phyloP scores from a whole-genome alignment of 2,329 filamentous ascomycete species.

The Fusarium setosum region DNA sequence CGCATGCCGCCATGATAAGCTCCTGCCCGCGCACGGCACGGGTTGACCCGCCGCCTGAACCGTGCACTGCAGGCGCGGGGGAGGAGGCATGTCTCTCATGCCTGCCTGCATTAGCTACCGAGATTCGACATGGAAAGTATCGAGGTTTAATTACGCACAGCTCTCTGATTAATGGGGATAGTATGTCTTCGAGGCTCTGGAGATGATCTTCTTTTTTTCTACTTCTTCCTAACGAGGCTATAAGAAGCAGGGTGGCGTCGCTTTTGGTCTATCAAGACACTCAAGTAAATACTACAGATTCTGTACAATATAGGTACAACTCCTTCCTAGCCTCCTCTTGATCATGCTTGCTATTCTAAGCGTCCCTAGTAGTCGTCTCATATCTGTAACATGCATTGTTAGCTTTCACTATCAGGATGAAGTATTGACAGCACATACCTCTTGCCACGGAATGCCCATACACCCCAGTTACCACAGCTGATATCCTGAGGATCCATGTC shows the following conservation, averaged over 20 bases:
- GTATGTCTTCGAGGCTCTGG: background rate
- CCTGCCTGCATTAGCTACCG: slow-evolving; percentile 20
- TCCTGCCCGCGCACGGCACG: slow-evolving; percentile 31
- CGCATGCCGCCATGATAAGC: slow-evolving; percentile 35
- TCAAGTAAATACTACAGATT: slow-evolving; percentile 36
- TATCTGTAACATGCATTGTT: slow-evolving; percentile 56
- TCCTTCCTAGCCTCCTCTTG: background rate
- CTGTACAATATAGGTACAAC: slow-evolving; percentile 36
- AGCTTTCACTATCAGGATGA: slow-evolving; percentile 35
- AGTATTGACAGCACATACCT: slow-evolving; percentile 68
- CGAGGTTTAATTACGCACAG: background rate
- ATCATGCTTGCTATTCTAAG: slow-evolving; percentile 21
- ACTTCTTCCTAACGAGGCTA: background rate
- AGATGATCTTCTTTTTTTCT: slow-evolving; percentile 26
- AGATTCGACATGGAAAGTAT: slow-evolving; percentile 5
- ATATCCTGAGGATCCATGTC: slow-evolving; percentile 94
- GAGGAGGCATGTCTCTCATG: slow-evolving; percentile 9
- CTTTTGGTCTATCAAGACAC: slow-evolving; percentile 25
- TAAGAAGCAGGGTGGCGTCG: slow-evolving; percentile 8
- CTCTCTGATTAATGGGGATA: slow-evolving; percentile 1
- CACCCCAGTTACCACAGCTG: slow-evolving; percentile 95
- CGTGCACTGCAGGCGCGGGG: slow-evolving; percentile 33
- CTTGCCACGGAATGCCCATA: slow-evolving; percentile 98
- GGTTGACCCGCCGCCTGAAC: slow-evolving; percentile 38
- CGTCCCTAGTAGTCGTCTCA: slow-evolving; percentile 69